Percentiles rank a stretch among this genome's conserved stretches.
These are phyloP conservation scores for Paulownia fortunei DNA, from an alignment of 257 asterid species.

Conservation along the genomic window DNA sequence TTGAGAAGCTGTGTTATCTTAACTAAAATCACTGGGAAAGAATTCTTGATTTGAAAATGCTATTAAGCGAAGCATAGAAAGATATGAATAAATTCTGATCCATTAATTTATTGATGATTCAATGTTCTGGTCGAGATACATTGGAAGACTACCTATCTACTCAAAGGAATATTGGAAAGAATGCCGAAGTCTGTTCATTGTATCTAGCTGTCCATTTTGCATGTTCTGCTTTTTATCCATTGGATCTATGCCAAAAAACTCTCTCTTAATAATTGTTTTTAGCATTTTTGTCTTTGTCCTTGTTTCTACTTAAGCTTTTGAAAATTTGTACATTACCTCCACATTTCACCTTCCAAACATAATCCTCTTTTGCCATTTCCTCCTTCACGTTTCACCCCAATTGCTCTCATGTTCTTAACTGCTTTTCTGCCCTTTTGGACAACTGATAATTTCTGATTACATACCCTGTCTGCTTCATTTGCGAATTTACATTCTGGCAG, in stretches of 20 bases:
- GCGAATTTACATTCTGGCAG: background rate
- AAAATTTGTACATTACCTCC: background rate
- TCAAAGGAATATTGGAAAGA: conserved; percentile 13
- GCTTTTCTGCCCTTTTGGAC: background rate
- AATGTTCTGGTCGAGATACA: background rate
- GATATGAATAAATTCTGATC: background rate
- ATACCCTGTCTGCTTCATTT: conserved; percentile 20
- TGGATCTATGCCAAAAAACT: background rate
- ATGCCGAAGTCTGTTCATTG: background rate
- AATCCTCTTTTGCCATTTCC: background rate
- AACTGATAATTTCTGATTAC: background rate
- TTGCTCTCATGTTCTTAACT: background rate
- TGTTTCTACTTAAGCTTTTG: background rate
- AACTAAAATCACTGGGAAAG: conserved; percentile 22
- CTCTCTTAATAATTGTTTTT: background rate
- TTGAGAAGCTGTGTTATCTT: conserved; percentile 6
- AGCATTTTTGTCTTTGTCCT: background rate
- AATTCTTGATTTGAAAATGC: conserved; percentile 5
- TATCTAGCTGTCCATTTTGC: background rate
- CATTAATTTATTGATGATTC: conserved; percentile 11
- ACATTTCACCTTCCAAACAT: conserved; percentile 15
- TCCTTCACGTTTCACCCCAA: background rate
- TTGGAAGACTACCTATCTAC: conserved; percentile 6
- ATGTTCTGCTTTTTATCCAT: background rate
- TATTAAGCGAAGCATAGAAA: background rate